Evolutionary conservation across 2,329 filamentous ascomycete genomes (phyloP).

Genomic region (Hymenoscyphus fraxineus): DNA sequence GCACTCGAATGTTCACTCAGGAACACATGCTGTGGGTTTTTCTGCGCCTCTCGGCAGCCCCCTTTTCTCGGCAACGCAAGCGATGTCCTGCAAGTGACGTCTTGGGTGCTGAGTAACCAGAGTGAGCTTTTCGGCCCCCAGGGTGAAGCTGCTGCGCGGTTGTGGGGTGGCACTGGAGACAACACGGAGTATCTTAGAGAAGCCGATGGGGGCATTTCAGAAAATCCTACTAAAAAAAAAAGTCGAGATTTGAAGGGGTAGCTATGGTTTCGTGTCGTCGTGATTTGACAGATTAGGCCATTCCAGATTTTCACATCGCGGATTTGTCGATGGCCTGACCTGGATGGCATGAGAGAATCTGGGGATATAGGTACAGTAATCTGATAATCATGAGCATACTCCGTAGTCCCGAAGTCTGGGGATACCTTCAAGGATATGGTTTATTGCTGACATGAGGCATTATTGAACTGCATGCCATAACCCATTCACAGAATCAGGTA

Average conservation of each 20-base stretch:
- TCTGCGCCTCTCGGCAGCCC: constrained; percentile 12
- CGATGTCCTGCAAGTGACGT: constrained; percentile 10
- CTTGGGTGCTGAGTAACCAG: constrained; percentile 4
- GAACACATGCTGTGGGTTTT: background rate
- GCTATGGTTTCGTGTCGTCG: background rate
- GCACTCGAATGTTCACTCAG: constrained; percentile 3
- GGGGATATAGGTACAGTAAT: background rate
- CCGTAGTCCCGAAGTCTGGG: background rate
- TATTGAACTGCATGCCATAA: background rate
- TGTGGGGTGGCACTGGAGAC: constrained; percentile 2
- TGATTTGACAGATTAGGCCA: background rate
- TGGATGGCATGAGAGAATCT: no score
- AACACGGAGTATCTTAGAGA: background rate
- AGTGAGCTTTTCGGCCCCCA: background rate
- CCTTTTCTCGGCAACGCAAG: constrained; percentile 15
- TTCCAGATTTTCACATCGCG: background rate
- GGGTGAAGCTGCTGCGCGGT: background rate
- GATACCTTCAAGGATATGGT: background rate
- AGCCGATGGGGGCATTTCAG: background rate
- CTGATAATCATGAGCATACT: background rate
- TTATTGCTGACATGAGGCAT: background rate
- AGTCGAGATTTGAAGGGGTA: background rate
- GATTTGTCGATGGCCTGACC: background rate
- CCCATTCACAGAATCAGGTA: no score
- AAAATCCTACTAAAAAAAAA: background rate